A percentile compares a stretch with the other conserved stretches of the same genome.
Conservation (phyloP, 768 basidiomycete species). For the Piloderma croceum region DNA sequence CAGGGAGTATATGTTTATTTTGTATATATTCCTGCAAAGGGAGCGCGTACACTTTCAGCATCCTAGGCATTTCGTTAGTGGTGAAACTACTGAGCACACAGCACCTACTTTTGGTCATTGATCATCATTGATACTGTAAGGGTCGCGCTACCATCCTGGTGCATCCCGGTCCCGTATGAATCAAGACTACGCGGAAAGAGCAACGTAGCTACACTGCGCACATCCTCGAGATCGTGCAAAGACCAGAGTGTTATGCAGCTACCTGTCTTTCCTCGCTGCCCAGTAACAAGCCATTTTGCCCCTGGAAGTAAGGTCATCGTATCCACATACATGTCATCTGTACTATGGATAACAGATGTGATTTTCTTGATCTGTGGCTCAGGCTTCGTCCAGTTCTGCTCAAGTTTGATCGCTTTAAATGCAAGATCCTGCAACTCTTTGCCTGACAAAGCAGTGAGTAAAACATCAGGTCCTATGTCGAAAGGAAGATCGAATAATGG, state of each 20-base stretch:
- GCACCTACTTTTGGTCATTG: constrained; percentile 12
- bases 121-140: constrained; percentile 18
- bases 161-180: constrained; percentile 32
- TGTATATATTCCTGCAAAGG: not conserved
- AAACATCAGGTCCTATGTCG: constrained; percentile 34
- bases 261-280: constrained; percentile 28
- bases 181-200: too few species aligned
- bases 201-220: constrained; percentile 22
- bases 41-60: not conserved
- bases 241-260: too few species aligned
- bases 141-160: constrained; percentile 15
- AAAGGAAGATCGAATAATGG: constrained; percentile 29
- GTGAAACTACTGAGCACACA: too few species aligned
- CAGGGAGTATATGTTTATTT: not conserved
- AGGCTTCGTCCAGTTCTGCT: constrained; percentile 43
- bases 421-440: constrained; percentile 35
- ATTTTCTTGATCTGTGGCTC: constrained; percentile 31
- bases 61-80: too few species aligned
- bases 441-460: constrained; percentile 31
- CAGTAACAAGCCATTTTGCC: constrained; percentile 44
- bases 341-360: constrained; percentile 28
- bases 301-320: constrained; percentile 44
- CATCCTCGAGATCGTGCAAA: constrained; percentile 22
- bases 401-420: constrained; percentile 42
- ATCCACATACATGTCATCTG: constrained; percentile 33